Evolutionary conservation across 78 protist species (phyloP).

Genomic region (Reticulomyxa filosa): DNA sequence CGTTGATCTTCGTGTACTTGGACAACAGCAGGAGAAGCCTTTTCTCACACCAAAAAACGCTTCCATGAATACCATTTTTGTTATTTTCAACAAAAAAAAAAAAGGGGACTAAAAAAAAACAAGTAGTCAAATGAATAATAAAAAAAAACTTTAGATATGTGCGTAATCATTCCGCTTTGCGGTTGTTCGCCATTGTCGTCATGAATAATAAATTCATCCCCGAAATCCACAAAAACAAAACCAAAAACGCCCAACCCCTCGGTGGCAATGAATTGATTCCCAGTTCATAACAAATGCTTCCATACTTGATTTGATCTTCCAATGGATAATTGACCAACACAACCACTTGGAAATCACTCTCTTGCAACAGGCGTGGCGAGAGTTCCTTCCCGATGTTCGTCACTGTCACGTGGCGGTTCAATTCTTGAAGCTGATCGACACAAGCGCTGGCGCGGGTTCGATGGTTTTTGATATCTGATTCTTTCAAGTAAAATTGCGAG

Average conservation of each 20-base stretch:
- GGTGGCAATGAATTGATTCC: slow-evolving; percentile 24
- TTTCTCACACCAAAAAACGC: too few species aligned
- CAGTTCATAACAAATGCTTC: too few species aligned
- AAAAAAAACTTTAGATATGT: too few species aligned
- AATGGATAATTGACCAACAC: slow-evolving; percentile 18
- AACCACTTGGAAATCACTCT: slow-evolving; percentile 23
- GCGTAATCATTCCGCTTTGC: slow-evolving; percentile 19
- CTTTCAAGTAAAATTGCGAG: slow-evolving; percentile 59
- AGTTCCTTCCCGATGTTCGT: slow-evolving; percentile 17
- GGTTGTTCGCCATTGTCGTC: slow-evolving; percentile 72
- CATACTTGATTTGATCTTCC: too few species aligned
- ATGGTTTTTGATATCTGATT: slow-evolving; percentile 67
- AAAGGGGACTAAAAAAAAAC: too few species aligned
- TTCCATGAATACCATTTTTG: too few species aligned
- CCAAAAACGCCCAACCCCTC: slow-evolving; percentile 52
- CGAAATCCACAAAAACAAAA: slow-evolving; percentile 60
- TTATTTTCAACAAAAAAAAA: too few species aligned
- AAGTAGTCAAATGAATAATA: too few species aligned
- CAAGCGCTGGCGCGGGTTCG: slow-evolving; percentile 33
- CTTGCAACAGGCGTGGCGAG: neutral
- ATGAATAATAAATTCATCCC: slow-evolving; percentile 36
- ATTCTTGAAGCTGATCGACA: slow-evolving; percentile 40
- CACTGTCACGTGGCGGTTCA: slow-evolving; percentile 61
- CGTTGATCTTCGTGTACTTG: too few species aligned
- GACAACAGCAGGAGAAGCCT: too few species aligned